These are phyloP conservation scores for Candida buenavistaensis DNA, from an alignment of 1,139 yeast genomes.

Conservation along the genomic window DNA sequence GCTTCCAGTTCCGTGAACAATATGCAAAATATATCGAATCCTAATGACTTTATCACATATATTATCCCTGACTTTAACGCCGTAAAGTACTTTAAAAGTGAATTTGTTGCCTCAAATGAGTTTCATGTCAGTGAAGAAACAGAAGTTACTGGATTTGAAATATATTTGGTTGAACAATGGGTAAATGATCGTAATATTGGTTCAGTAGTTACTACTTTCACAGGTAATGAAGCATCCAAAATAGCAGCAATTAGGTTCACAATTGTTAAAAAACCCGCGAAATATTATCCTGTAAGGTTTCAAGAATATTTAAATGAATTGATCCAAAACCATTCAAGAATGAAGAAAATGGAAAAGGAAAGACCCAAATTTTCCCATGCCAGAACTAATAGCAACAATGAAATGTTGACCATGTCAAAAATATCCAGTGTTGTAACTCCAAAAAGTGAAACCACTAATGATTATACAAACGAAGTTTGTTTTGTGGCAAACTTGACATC, in stretches of 20 bases:
- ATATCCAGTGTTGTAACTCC: conserved; percentile 1
- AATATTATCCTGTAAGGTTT: conserved; percentile 59
- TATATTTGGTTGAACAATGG: conserved; percentile 95
- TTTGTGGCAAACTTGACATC: conserved; percentile 82
- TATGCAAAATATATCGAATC: conserved; percentile 10
- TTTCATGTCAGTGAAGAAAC: conserved; percentile 43
- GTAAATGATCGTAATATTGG: conserved; percentile 68
- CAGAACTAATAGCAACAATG: conserved; percentile 10
- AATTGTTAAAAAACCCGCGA: conserved; percentile 53
- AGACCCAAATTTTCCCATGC: conserved; percentile 7
- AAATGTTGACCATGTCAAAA: conserved; percentile 10
- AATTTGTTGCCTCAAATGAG: conserved; percentile 37
- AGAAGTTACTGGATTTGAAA: conserved; percentile 70
- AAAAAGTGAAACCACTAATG: conserved; percentile 8
- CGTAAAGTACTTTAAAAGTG: conserved; percentile 45
- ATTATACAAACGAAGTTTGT: conserved; percentile 37
- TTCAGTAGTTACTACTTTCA: conserved; percentile 72
- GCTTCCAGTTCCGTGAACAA: conserved; percentile 5
- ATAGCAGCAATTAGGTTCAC: conserved; percentile 63
- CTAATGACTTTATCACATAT: conserved; percentile 39
- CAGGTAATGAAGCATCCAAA: conserved; percentile 72
- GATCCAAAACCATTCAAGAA: conserved; percentile 54
- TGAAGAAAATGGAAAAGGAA: conserved; percentile 33
- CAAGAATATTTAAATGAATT: conserved; percentile 67
- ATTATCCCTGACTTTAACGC: conserved; percentile 55